phyloP scores from a whole-genome alignment of 805 yeast genomes.

The Saturnispora mendoncae region DNA sequence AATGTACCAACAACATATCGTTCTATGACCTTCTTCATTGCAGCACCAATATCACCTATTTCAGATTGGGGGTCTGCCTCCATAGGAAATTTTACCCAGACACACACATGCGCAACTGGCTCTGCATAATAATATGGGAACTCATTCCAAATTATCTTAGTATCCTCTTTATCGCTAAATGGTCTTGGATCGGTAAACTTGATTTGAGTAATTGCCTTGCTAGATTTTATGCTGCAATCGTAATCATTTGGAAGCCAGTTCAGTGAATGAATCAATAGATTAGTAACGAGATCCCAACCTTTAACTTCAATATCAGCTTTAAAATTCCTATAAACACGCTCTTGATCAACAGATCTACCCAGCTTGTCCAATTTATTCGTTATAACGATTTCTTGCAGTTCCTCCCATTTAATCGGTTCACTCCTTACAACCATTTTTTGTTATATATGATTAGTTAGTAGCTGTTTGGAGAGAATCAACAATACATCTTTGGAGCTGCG shows the following conservation, averaged over 20 bases:
- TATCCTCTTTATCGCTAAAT: conserved; percentile 34
- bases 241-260: conserved; percentile 37
- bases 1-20: conserved; percentile 41
- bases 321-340: conserved; percentile 38
- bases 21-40: conserved; percentile 35
- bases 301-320: conserved; percentile 32
- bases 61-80: conserved; percentile 41
- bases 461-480: conserved; percentile 5
- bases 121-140: conserved; percentile 58
- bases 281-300: conserved; percentile 38
- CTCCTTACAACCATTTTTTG: conserved; percentile 14
- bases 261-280: conserved; percentile 39
- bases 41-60: conserved; percentile 42
- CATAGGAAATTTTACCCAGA: conserved; percentile 58
- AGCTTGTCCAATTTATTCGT: conserved; percentile 38
- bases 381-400: conserved; percentile 30
- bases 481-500: conserved; percentile 14
- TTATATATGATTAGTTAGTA: not conserved
- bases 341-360: conserved; percentile 38
- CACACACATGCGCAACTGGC: conserved; percentile 47
- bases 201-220: conserved; percentile 14
- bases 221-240: conserved; percentile 4
- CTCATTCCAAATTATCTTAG: conserved; percentile 44
- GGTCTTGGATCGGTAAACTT: conserved; percentile 31
- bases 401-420: conserved; percentile 40